Evolutionary conservation across 192 early-diverging fungal genomes (phyloP).

Genomic region (Podila verticillata): DNA sequence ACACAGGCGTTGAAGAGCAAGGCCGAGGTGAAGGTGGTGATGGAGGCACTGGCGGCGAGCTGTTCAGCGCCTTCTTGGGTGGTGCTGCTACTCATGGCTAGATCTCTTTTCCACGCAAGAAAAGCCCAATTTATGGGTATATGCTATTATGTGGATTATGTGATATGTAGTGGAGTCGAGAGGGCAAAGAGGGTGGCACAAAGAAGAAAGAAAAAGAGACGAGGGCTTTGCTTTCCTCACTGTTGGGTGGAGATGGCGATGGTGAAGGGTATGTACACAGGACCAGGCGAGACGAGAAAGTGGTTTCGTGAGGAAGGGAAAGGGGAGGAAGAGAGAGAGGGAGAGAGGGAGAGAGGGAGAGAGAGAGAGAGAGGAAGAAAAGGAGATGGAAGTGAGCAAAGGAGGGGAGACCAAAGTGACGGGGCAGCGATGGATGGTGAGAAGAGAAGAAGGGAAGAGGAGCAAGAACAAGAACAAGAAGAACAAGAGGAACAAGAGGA

Average conservation of each 20-base stretch:
- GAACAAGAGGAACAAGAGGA: neutral
- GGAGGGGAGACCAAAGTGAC: neutral
- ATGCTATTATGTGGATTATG: neutral
- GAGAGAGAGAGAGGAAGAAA: neutral
- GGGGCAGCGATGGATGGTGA: neutral
- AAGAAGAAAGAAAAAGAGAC: neutral
- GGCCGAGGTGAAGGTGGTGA: constrained; percentile 75
- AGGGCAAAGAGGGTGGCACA: neutral
- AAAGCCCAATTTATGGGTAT: no score
- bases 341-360: neutral
- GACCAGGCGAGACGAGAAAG: neutral
- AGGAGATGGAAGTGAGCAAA: neutral
- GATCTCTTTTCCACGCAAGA: no score
- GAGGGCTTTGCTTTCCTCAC: no score
- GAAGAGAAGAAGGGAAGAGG: neutral
- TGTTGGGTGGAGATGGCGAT: neutral
- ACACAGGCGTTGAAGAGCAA: constrained; percentile 75
- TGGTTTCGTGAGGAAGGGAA: neutral
- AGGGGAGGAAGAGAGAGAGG: neutral
- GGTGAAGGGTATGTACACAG: neutral
- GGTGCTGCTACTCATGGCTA: neutral
- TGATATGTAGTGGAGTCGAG: neutral
- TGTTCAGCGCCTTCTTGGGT: constrained; percentile 7
- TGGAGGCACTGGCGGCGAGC: constrained; percentile 54
- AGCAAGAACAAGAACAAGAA: neutral